Percentiles rank a stretch among this genome's conserved stretches.
Conservation (phyloP, 768 basidiomycete species). For the Podaxis mareebaensis region DNA sequence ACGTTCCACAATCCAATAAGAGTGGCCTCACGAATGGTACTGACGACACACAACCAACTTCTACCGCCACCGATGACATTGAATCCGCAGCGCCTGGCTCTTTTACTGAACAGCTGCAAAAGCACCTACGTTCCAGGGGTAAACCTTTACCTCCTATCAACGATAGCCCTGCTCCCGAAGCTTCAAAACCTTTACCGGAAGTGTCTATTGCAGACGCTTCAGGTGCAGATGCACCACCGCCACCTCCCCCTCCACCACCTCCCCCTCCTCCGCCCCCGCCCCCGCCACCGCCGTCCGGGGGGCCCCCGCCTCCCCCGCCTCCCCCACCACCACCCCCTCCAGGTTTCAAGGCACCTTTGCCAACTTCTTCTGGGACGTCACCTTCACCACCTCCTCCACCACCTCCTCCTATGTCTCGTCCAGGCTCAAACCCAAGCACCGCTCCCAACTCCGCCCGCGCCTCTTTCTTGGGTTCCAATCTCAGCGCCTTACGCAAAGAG, state of each 20-base stretch:
- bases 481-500: conserved; percentile 76
- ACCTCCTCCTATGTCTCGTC: conserved; percentile 22
- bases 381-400: conserved; percentile 43
- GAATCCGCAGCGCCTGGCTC: conserved; percentile 45
- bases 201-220: conserved; percentile 17
- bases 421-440: conserved; percentile 34
- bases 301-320: conserved; percentile 25
- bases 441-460: conserved; percentile 52
- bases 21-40: conserved; percentile 42
- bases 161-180: conserved; percentile 29
- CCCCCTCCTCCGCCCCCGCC: conserved; percentile 39
- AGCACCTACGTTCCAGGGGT: conserved; percentile 55
- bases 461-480: conserved; percentile 60
- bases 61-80: conserved; percentile 41
- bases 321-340: conserved; percentile 31
- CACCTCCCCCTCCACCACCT: conserved; percentile 35
- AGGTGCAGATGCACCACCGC: conserved; percentile 30
- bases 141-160: conserved; percentile 40
- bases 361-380: conserved; percentile 22
- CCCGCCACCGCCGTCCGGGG: conserved; percentile 27
- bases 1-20: conserved; percentile 49
- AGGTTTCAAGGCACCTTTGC: conserved; percentile 22
- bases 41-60: conserved; percentile 58
- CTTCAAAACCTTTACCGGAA: conserved; percentile 23
- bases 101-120: conserved; percentile 62